Evolutionary conservation across 441 rosid species (phyloP), one percentile per base, ranked within the genome.

Genomic region (Syzygium syzygioides): DNA sequence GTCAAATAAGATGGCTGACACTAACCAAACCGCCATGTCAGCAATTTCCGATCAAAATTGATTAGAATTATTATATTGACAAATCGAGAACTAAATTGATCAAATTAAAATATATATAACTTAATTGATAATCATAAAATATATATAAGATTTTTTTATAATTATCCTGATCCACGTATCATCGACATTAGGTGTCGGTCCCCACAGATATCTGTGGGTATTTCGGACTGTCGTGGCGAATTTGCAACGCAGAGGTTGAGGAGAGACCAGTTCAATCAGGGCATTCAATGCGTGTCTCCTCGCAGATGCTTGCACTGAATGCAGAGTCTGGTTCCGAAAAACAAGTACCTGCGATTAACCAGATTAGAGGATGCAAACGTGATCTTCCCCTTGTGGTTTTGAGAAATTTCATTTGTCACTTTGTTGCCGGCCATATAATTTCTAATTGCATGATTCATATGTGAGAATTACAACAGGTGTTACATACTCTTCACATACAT

Each of bases 21-120:
- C 8, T 62, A 18, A 62, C 0, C 2, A 3, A 9, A 13, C 30
- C 28, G 30, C 12, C 64, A 59, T 5, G 15, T 62, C 17, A 64
- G 12, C 9, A 20, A 30, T 64, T 30, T 64, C 1, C 23, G 0
- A 26, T 17, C 3, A 64, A 30, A 64, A 64, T 30, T 30, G 13
- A 32, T 0, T 17, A 0, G 4, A 7, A 60, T 1, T 1, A 60
- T 10, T 52, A 11, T 4, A 14, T 54, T 54, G 14, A 5, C 19
- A 54, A 57, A 9, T 23, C 25, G 10, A 55, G 25, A 20, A 25
- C 5, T 11, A 57, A 57, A 23, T 57, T 25, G 12, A 57, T 23
- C 4, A 57, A 57, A 9, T 57, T 3, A 14, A 64, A 55, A 55
- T 55, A 55, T 55, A 55, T 55, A 26, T n/a, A 17, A 32, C 9